Conservation (phyloP, 805 yeast genomes). For the Starmerella davenportii region DNA sequence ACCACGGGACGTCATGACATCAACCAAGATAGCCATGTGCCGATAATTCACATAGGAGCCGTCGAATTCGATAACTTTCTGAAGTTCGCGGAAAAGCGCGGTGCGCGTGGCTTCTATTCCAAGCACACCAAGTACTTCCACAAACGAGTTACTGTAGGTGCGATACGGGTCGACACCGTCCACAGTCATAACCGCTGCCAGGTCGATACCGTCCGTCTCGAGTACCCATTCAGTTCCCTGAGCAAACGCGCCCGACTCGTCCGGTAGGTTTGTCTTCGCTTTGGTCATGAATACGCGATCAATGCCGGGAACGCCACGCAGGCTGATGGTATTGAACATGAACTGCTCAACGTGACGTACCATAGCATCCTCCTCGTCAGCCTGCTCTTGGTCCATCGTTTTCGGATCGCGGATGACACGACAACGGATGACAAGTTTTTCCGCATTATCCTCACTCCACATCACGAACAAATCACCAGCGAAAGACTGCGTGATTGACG, state of each 20-base stretch:
- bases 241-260: constrained; percentile 71
- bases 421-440: constrained; percentile 89
- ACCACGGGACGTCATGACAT: constrained; percentile 97
- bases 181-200: constrained; percentile 85
- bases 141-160: constrained; percentile 90
- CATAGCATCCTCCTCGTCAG: constrained; percentile 92
- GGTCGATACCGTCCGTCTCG: constrained; percentile 96
- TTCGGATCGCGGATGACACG: constrained; percentile 96
- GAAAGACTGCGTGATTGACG: constrained; percentile 78
- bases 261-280: constrained; percentile 24
- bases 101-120: constrained; percentile 98
- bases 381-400: constrained; percentile 78
- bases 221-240: constrained; percentile 94
- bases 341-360: constrained; percentile 87
- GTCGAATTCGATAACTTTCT: constrained; percentile 95
- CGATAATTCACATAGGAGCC: constrained; percentile 98
- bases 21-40: constrained; percentile 93
- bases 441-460: constrained; percentile 99
- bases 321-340: constrained; percentile 84
- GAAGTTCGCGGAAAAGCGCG: constrained; percentile 81
- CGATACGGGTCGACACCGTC: constrained; percentile 86
- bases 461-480: constrained; percentile 91
- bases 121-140: constrained; percentile 80
- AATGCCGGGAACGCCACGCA: constrained; percentile 91
- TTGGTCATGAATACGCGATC: constrained; percentile 55